Evolutionary conservation across 331 rosid genomes (phyloP).

Genomic region (Malus hybrid): DNA sequence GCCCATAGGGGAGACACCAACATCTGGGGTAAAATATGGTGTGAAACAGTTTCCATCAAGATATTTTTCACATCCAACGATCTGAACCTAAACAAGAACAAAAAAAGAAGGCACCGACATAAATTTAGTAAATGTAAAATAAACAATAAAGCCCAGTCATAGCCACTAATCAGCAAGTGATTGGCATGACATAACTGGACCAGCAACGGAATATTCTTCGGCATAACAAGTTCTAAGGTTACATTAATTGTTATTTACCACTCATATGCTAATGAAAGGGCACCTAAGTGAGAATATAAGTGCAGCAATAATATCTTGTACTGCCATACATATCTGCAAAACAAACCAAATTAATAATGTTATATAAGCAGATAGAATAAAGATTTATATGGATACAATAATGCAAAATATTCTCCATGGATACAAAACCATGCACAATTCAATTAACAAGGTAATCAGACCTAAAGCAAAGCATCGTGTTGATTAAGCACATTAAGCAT

Average conservation of each 20-base stretch:
- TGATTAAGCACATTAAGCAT: background rate
- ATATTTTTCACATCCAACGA: slow-evolving; percentile 86
- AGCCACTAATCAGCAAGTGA: background rate
- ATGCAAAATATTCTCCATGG: background rate
- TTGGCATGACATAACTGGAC: background rate
- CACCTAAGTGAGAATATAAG: slow-evolving; percentile 71
- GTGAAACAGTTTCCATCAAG: slow-evolving; percentile 81
- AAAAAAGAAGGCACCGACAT: background rate
- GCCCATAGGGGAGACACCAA: slow-evolving; percentile 79
- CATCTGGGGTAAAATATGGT: slow-evolving; percentile 91
- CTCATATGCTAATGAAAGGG: slow-evolving; percentile 71
- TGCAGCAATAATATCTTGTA: slow-evolving; percentile 84
- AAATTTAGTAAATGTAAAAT: background rate
- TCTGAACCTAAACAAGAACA: slow-evolving; percentile 59
- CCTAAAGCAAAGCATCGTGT: background rate
- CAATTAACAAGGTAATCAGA: background rate
- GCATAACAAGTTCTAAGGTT: background rate
- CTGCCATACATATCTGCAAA: slow-evolving; percentile 56
- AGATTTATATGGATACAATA: background rate
- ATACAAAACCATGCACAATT: background rate
- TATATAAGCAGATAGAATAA: slow-evolving; percentile 4
- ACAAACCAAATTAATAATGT: slow-evolving; percentile 12
- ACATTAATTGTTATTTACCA: slow-evolving; percentile 41
- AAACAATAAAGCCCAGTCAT: background rate
- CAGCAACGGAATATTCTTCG: background rate